Base-by-base conservation (phyloP, 352 stramenopile species). In the Phytophthora kernoviae region DNA sequence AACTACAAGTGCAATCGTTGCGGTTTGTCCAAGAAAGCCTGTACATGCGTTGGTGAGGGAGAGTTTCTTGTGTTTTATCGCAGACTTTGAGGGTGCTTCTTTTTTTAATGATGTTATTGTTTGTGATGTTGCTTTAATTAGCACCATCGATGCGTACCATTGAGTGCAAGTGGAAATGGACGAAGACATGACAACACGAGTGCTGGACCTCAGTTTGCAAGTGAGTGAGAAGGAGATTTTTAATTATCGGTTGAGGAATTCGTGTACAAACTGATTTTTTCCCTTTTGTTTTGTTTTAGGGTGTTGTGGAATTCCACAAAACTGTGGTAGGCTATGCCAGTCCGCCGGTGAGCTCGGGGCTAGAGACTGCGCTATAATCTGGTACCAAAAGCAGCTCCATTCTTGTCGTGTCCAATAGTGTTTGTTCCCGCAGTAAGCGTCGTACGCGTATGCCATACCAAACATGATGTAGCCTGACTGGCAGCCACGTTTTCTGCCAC, bases 1-100 rank as follows among this genome's bases (percentile, higher is more conserved):
- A 93, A 93, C 55, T 94, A 87, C 58, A 94, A 94, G 57, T 94
- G 85, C 54, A 74, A 65, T 34, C 79, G 85, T 32, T 94, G 86
- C 22, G 84, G 86, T 5, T 58, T 90, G 11, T 66, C 80, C 9
- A 94, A 93, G 63, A 91, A 91, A 39, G 78, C 81, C 0, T 94
- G 86, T 46, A 80, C 74, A 0, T 94, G 86, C 49, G 68, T 70
- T 47, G 80, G 82, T 92, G 44, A 49, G 79, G n/a, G n/a, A n/a
- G n/a, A n/a, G n/a, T n/a, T n/a, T n/a, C n/a, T n/a, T n/a, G n/a
- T n/a, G n/a, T n/a, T n/a, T n/a, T n/a, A n/a, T n/a, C n/a, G n/a
- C n/a, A n/a, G n/a, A n/a, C n/a, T n/a, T n/a, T n/a, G n/a, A n/a
- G n/a, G n/a, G n/a, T n/a, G n/a, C n/a, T n/a, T n/a, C n/a, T n/a